Evolutionary conservation across 805 yeast species (phyloP).

Genomic region (Zygotorulaspora danielsina): DNA sequence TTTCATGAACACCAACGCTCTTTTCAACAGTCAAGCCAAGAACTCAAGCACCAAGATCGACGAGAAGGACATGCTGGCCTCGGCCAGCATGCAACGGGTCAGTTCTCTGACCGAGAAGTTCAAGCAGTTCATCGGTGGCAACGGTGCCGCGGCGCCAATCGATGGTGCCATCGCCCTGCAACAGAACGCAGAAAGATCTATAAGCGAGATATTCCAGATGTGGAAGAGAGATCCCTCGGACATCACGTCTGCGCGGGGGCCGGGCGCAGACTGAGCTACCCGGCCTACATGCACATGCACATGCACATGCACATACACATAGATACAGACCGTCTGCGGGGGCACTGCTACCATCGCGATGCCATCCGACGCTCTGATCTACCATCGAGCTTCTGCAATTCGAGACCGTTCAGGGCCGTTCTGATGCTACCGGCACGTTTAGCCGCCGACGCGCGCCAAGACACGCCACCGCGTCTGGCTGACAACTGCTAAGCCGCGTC

Average conservation of each 20-base stretch:
- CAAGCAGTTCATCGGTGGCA: slow-evolving; percentile 16
- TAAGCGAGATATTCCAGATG: slow-evolving; percentile 9
- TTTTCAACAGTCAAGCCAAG: slow-evolving; percentile 12
- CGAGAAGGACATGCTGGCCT: not conserved
- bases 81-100: slow-evolving; percentile 15
- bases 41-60: not conserved
- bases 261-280: not conserved
- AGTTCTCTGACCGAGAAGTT: slow-evolving; percentile 17
- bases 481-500: too few relatives aligned
- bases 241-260: not conserved
- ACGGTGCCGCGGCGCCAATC: slow-evolving; percentile 7
- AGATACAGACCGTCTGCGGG: too few relatives aligned
- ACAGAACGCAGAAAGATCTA: slow-evolving; percentile 7
- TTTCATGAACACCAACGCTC: slow-evolving; percentile 18
- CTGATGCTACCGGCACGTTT: too few relatives aligned
- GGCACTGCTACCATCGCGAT: too few relatives aligned
- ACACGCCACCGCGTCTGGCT: too few relatives aligned
- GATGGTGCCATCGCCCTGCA: not conserved
- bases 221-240: slow-evolving; percentile 8
- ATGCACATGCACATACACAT: too few relatives aligned
- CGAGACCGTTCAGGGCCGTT: too few relatives aligned
- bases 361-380: too few relatives aligned
- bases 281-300: too few relatives aligned
- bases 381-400: too few relatives aligned
- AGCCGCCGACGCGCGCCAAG: too few relatives aligned